Base-by-base conservation (phyloP, 2,329 filamentous ascomycete genomes). In the Clonostachys chloroleuca region DNA sequence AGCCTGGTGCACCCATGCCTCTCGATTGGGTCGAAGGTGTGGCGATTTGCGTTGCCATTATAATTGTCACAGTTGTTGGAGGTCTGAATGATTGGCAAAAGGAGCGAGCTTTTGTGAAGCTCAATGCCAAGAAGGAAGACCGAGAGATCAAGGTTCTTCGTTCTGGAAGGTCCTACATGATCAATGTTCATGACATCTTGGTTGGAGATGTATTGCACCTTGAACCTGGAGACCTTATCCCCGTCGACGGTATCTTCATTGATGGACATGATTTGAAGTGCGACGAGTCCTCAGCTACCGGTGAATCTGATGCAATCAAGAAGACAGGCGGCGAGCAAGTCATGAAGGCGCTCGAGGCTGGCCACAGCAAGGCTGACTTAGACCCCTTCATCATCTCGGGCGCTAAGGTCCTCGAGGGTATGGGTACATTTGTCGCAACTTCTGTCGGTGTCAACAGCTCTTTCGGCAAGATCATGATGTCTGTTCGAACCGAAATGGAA, bases 201-300 rank as follows among this genome's bases (percentile, higher is more conserved):
- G 85, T 85, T 6, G 86, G 86, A 41, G 86, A 89, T 59, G 73
- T 89, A 3, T 72, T 89, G 50, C 78, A 86, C 59, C 68, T 89
- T 10, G 81, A 84, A 50, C 81, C 84, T 2, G 86, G 86, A 51
- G 85, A 89, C 56, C 72, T 87, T 47, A 75, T 89, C 36, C 84
- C 86, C 0, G 84, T 83, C 2, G 86, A 89, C 58, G 86, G 86
- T 6, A 74, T 88, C 46, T 79, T 89, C 50, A 83, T 89, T 50
- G 71, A 75, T 16, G 71, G 72, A 6, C 69, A 70, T 51, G 62
- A 65, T 5, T 56, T 75, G 49, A 72, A 84, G 61, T 89, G 84
- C 56, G 86, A 89, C 55, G 86, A 89, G 58, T 87, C 84, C 4
- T 87, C 84, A 12, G 83, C 83, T 2, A 89, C 86, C 24, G 86